Conservation (phyloP, 1,139 yeast species). For the Nadsonia commutata region DNA sequence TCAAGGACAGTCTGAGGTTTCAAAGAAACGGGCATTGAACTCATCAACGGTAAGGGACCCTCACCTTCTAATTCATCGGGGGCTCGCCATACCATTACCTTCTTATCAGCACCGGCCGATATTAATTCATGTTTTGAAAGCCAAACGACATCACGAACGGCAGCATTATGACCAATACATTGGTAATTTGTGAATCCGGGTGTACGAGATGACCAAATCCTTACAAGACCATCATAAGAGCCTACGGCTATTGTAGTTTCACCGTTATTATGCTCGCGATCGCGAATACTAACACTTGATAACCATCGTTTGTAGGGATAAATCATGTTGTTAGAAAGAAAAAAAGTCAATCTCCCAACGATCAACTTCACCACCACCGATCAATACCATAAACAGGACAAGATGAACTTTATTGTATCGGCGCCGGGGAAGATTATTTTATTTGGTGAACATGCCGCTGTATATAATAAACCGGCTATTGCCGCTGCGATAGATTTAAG, state of each 20-base stretch:
- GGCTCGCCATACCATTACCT: background rate
- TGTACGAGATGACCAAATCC: background rate
- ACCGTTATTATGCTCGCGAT: no score
- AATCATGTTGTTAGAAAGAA: no score
- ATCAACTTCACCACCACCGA: no score
- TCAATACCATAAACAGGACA: no score
- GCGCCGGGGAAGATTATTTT: constrained; percentile 96
- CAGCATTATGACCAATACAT: background rate
- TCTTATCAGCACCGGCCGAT: background rate
- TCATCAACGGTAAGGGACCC: no score
- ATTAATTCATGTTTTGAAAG: background rate
- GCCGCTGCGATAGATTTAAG: constrained; percentile 79
- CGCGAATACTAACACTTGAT: no score
- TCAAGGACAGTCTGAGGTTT: background rate
- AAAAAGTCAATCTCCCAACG: no score
- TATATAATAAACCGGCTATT: constrained; percentile 79
- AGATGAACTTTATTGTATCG: constrained; percentile 66
- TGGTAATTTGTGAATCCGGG: background rate
- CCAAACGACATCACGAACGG: background rate
- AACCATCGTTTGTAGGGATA: no score
- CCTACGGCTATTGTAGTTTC: no score
- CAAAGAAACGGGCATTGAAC: background rate
- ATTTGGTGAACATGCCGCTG: constrained; percentile 96
- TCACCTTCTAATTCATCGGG: background rate
- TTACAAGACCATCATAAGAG: background rate